Conservation (phyloP, 2,329 filamentous ascomycete species). For the Pseudofabraea citricarpa region DNA sequence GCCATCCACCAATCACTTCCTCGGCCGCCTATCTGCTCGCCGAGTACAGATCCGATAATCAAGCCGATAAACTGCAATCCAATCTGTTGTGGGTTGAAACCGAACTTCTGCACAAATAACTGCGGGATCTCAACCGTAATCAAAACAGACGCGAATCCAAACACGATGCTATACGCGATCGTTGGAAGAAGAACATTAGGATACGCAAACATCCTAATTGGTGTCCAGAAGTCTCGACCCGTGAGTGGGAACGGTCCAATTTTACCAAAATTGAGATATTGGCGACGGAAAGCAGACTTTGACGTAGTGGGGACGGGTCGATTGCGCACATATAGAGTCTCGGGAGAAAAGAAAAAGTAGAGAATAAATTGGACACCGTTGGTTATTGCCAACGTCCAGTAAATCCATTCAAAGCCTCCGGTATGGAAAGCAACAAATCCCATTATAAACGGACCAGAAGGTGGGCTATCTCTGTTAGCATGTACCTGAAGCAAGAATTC, state of each 20-base stretch:
- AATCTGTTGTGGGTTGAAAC: constrained; percentile 50
- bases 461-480: constrained; percentile 7
- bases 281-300: constrained; percentile 22
- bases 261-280: constrained; percentile 35
- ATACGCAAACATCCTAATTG: constrained; percentile 32
- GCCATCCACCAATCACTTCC: constrained; percentile 49
- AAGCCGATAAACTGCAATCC: constrained; percentile 52
- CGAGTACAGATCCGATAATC: constrained; percentile 51
- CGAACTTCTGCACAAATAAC: constrained; percentile 48
- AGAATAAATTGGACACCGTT: constrained; percentile 50
- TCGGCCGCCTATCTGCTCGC: constrained; percentile 52
- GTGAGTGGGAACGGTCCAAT: constrained; percentile 6
- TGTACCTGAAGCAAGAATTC: background rate
- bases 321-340: constrained; percentile 47
- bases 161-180: constrained; percentile 49
- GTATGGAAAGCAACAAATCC: constrained; percentile 40
- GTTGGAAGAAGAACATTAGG: constrained; percentile 45
- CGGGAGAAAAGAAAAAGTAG: constrained; percentile 50
- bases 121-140: constrained; percentile 55
- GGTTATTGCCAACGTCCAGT: constrained; percentile 47
- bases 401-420: constrained; percentile 47
- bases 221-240: constrained; percentile 5
- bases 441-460: constrained; percentile 24
- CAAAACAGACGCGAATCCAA: constrained; percentile 47
- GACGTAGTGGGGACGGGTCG: background rate